Evolutionary conservation across 208 protist species (phyloP).

Genomic region (Naegleria fowleri): DNA sequence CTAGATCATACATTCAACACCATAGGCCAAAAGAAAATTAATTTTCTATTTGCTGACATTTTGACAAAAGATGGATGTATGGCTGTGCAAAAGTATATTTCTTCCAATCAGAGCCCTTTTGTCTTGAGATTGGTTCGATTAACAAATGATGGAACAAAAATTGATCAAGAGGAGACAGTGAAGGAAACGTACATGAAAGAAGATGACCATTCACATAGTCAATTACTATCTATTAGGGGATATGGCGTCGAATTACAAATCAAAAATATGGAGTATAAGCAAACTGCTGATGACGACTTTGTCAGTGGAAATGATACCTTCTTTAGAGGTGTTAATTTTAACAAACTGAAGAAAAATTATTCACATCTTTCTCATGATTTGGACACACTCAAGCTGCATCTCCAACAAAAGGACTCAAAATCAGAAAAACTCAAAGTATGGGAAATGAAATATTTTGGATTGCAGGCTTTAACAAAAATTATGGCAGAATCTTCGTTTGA

Average conservation of each 20-base stretch:
- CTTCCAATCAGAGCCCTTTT: background rate
- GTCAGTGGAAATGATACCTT: background rate
- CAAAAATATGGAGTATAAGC: constrained; percentile 25
- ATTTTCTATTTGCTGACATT: background rate
- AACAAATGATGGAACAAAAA: background rate
- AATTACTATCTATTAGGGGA: background rate
- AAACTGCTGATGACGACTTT: background rate
- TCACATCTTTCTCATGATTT: background rate
- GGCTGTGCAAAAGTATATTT: background rate
- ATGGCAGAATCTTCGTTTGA: background rate
- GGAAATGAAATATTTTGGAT: constrained; percentile 11
- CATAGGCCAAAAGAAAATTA: background rate
- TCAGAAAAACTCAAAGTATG: background rate
- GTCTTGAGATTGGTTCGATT: background rate
- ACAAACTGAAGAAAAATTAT: background rate
- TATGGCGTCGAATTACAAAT: constrained; percentile 27
- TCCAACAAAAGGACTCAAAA: background rate
- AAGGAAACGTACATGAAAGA: background rate
- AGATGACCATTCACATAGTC: background rate
- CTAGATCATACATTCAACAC: background rate
- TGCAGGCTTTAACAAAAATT: background rate
- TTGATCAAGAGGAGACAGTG: background rate
- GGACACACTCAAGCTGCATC: background rate
- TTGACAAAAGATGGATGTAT: background rate
- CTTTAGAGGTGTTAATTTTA: background rate